These are phyloP conservation scores for Chrysophaeum taylorii DNA, from an alignment of 352 stramenopile genomes.

Conservation along the genomic window DNA sequence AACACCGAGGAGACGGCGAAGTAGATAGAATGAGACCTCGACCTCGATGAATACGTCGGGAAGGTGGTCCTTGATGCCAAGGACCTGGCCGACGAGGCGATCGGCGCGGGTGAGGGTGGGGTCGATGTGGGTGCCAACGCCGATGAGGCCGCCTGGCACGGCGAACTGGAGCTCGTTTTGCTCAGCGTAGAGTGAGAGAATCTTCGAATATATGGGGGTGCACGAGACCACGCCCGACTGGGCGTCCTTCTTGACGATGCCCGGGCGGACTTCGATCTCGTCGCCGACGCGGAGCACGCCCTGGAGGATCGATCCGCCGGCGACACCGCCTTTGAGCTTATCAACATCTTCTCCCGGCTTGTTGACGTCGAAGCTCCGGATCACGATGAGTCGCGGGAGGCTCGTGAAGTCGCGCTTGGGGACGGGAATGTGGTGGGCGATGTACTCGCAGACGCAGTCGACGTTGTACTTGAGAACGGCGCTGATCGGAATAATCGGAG, in stretches of 20 bases:
- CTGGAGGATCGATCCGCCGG: slow-evolving; percentile 82
- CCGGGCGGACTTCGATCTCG: slow-evolving; percentile 98
- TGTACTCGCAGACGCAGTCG: slow-evolving; percentile 99
- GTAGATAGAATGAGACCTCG: slow-evolving; percentile 99
- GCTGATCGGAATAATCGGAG: slow-evolving; percentile 98
- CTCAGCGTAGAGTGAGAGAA: slow-evolving; percentile 96
- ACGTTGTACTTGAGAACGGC: slow-evolving; percentile 99
- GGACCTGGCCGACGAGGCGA: slow-evolving; percentile 95
- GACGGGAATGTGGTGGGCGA: slow-evolving; percentile 95
- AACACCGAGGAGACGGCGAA: slow-evolving; percentile 95
- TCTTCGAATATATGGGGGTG: slow-evolving; percentile 59
- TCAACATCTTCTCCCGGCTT: slow-evolving; percentile 97
- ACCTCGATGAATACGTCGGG: slow-evolving; percentile 96
- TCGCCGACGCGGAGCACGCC: slow-evolving; percentile 91
- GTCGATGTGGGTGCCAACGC: slow-evolving; percentile 96
- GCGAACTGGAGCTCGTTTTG: slow-evolving; percentile 98
- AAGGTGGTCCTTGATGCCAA: slow-evolving; percentile 90
- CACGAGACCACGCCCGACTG: slow-evolving; percentile 68
- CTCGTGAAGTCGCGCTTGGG: slow-evolving; percentile 95
- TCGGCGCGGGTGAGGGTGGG: slow-evolving; percentile 96
- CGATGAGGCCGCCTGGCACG: slow-evolving; percentile 96
- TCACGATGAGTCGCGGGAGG: slow-evolving; percentile 95
- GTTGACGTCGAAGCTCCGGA: slow-evolving; percentile 99
- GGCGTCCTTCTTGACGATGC: slow-evolving; percentile 96
- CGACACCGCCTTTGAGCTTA: slow-evolving; percentile 77